Evolutionary conservation across 1,139 yeast species (phyloP), one percentile per base, ranked within the genome.

Genomic region (Yamadazyma blattariae): DNA sequence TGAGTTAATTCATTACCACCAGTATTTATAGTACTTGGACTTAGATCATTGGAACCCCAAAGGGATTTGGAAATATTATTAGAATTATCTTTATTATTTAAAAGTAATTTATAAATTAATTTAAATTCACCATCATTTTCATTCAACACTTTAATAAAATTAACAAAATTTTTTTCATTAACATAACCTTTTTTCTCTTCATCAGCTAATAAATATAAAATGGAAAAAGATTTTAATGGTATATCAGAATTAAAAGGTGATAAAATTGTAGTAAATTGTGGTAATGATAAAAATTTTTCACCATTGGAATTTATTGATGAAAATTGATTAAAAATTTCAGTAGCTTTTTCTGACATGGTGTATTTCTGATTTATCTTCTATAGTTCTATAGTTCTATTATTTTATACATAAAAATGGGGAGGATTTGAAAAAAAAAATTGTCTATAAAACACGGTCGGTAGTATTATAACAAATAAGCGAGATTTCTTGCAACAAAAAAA

Each of bases 131-230:
- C 83, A 47, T 80, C 81, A 35, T 67, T 65, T 31, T 72, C 62
- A 30, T 78, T 71, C 41, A 83, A 62, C 24, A 79, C 67, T 36
- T 68, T 60, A 42, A 79, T 71, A 51, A 83, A 79, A 25, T 66
- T 63, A 27, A 74, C 58, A 76, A 86, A 84, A 47, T 84, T 89
- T 11, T 59, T 52, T 32, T 77, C 71, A 27, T 71, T 71, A 33
- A 83, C 61, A 45, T 68, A 81, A 1, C 90, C 90, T 49, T 81
- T 82, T 39, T 68, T 67, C 29, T 71, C 71, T 37, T 69, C 67
- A 54, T 83, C 92, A 18, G 87, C 79, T 26, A 82, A 71, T 36
- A 82, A 65, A 50, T 79, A 83, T 36, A 83, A 73, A 41, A 83
- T 56, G 3, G 74, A 58, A 39, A 59, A 68, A 7, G 72, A 52